Evolutionary conservation across 768 basidiomycete genomes (phyloP).

Genomic region (Multifurca ochricompacta): DNA sequence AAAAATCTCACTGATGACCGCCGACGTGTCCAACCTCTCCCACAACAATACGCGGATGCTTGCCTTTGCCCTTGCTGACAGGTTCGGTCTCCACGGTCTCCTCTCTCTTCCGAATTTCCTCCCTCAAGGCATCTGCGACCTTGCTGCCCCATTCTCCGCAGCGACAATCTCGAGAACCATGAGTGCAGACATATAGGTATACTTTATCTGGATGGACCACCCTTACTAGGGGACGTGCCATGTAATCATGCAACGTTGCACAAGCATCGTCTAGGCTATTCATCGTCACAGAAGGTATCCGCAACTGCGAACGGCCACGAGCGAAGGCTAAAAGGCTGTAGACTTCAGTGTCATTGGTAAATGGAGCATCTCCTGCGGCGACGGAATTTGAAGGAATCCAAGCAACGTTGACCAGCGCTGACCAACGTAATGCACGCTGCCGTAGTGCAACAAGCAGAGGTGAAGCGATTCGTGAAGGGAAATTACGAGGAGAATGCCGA

Average conservation of each 20-base stretch:
- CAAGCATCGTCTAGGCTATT: conserved; percentile 45
- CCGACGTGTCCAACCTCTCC: conserved; percentile 75
- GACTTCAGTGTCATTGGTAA: conserved; percentile 21
- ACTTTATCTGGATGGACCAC: conserved; percentile 23
- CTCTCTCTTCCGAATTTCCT: conserved; percentile 39
- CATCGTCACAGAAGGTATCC: conserved; percentile 41
- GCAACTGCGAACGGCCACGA: conserved; percentile 36
- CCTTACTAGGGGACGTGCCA: background rate
- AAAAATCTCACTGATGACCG: conserved; percentile 61
- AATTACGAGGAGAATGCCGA: conserved; percentile 8
- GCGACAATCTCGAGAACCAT: conserved; percentile 70
- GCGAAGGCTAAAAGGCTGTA: conserved; percentile 49
- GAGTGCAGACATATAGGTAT: conserved; percentile 68
- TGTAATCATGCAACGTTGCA: conserved; percentile 23
- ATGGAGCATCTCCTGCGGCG: conserved; percentile 19
- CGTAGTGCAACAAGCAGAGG: conserved; percentile 45
- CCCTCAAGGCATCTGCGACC: conserved; percentile 45
- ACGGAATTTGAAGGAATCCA: conserved; percentile 32
- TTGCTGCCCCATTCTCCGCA: conserved; percentile 60
- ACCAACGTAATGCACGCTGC: conserved; percentile 37
- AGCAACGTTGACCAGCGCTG: conserved; percentile 54
- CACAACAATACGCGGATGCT: conserved; percentile 34
- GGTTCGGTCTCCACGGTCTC: background rate
- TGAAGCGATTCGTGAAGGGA: conserved; percentile 17
- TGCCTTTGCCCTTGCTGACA: too few relatives aligned